Percentiles rank a stretch among this genome's conserved stretches.
phyloP scores from a whole-genome alignment of 768 basidiomycete genomes.

The Fomitopsis pulvina region DNA sequence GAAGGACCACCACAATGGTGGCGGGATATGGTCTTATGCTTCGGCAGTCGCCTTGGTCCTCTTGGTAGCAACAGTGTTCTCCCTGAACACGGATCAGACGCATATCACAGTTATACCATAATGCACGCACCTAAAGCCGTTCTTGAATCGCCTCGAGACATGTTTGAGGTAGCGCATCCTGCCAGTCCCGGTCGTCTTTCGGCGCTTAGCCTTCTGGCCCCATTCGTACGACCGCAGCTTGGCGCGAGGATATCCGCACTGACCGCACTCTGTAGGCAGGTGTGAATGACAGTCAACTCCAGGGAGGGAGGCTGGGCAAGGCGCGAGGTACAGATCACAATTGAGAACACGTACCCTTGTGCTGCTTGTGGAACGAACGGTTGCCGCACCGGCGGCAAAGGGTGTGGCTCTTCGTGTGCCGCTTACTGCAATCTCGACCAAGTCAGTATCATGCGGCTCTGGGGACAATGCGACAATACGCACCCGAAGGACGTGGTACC shows the following conservation, averaged over 20 bases:
- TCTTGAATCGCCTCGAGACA: conserved; percentile 96
- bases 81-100: conserved; percentile 37
- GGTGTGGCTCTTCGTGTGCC: conserved; percentile 95
- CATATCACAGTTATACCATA: neutral
- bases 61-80: conserved; percentile 90
- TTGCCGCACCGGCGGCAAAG: conserved; percentile 96
- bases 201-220: conserved; percentile 98
- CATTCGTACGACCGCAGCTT: conserved; percentile 96
- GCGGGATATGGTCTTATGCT: conserved; percentile 27
- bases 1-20: conserved; percentile 9
- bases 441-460: neutral
- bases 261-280: conserved; percentile 67
- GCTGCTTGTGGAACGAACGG: conserved; percentile 96
- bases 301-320: neutral
- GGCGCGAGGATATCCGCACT: conserved; percentile 95
- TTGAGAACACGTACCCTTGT: conserved; percentile 80
- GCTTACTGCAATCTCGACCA: conserved; percentile 55
- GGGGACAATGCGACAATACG: conserved; percentile 27
- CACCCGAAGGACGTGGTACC: conserved; percentile 97
- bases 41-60: conserved; percentile 55
- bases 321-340: neutral
- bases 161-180: conserved; percentile 91
- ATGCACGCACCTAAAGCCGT: conserved; percentile 77
- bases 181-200: conserved; percentile 98
- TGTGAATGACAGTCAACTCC: neutral